Base-by-base conservation (phyloP, 495 filamentous ascomycete species). In the Lasiosphaeriaceae sp. region DNA sequence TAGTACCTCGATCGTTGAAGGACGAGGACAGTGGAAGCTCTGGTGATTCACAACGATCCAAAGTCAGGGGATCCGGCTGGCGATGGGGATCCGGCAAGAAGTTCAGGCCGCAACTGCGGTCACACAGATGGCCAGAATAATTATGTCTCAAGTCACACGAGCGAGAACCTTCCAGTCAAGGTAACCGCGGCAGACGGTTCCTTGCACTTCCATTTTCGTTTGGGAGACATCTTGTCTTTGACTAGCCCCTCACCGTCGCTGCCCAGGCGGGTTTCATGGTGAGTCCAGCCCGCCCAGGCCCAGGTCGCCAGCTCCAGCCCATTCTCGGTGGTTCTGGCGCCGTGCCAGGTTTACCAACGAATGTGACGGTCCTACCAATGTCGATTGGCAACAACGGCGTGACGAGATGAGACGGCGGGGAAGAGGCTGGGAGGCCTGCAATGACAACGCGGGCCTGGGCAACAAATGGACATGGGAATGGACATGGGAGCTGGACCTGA, bases 231-330 rank as follows among this genome's bases (percentile, higher is more conserved):
- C 39, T 12, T 17, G 39, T 12, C 39, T 52, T 41, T 58, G 48
- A 58, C 55, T 58, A 52, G 55, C 37, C 49, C 43, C 37, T 58
- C 55, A 58, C 55, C 55, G 24, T 23, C 47, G 23, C 19, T 2
- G 37, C 21, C 16, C 17, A 29, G 23, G 49, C 17, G 16, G 34
- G 14, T 57, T 45, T 44, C 41, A 19, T 48, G 55, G 49, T 52
- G 49, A 52, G 41, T 24, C 11, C 47, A 49, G 47, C 34, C 55
- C 37, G 37, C n/a, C n/a, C n/a, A n/a, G n/a, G n/a, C n/a, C n/a
- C n/a, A n/a, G n/a, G n/a, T n/a, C n/a, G n/a, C n/a, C n/a, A n/a
- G n/a, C 39, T n/a, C 54, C 53, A 41, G 45, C 53, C 39, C 39
- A 43, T 14, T 17, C 39, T 17, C 14, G 12, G 14, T 17, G 14